Percentiles rank a stretch among this genome's conserved stretches.
Evolutionary conservation across 208 protist genomes (phyloP).

Genomic region (Leptomonas seymouri): DNA sequence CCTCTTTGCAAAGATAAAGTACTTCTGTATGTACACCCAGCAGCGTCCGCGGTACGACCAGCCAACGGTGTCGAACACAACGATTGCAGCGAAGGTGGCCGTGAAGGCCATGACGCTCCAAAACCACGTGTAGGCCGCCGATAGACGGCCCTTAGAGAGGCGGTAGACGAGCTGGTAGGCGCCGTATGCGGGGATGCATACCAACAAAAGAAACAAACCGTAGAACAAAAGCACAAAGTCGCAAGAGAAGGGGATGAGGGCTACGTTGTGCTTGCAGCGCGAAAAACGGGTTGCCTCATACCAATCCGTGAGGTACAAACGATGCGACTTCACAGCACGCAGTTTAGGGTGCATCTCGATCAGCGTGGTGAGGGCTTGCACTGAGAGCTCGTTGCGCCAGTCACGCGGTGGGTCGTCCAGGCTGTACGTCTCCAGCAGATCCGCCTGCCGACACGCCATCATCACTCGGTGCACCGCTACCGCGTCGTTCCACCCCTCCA

Average conservation of each 20-base stretch:
- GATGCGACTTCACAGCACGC: slow-evolving; percentile 71
- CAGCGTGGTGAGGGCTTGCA: slow-evolving; percentile 85
- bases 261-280: slow-evolving; percentile 89
- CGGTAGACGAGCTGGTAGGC: slow-evolving; percentile 44
- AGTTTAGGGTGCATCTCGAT: slow-evolving; percentile 93
- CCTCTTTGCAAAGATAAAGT: slow-evolving; percentile 75
- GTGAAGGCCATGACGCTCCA: slow-evolving; percentile 73
- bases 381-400: slow-evolving; percentile 88
- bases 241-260: slow-evolving; percentile 79
- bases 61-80: slow-evolving; percentile 47
- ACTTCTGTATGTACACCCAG: slow-evolving; percentile 87
- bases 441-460: slow-evolving; percentile 87
- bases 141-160: slow-evolving; percentile 30
- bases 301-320: slow-evolving; percentile 78
- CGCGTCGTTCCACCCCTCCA: slow-evolving; percentile 90
- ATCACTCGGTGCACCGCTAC: slow-evolving; percentile 82
- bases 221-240: slow-evolving; percentile 76
- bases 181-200: slow-evolving; percentile 56
- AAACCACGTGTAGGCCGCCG: slow-evolving; percentile 63
- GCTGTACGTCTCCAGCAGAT: slow-evolving; percentile 82
- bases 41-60: slow-evolving; percentile 44
- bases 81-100: slow-evolving; percentile 36
- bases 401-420: slow-evolving; percentile 68
- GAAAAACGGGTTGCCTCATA: slow-evolving; percentile 85
- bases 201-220: slow-evolving; percentile 59